Evolutionary conservation across 2,329 filamentous ascomycete genomes (phyloP).

Genomic region (Aspergillus ibericus): DNA sequence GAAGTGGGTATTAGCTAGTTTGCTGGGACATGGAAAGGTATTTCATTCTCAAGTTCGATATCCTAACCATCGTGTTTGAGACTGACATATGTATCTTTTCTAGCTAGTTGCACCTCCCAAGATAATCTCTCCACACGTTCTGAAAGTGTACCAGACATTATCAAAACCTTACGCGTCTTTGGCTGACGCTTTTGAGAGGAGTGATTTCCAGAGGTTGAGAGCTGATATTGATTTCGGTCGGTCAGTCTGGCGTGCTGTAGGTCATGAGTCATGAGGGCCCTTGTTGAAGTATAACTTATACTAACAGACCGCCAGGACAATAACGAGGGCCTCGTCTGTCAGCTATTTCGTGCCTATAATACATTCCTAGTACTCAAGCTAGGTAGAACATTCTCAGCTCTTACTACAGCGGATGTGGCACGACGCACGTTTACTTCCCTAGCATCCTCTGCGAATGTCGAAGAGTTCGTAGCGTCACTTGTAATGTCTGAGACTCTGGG

Average conservation of each 20-base stretch:
- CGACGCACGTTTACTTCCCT: conserved; percentile 33
- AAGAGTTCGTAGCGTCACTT: conserved; percentile 43
- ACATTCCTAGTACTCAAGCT: conserved; percentile 74
- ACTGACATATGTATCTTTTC: conserved; percentile 10
- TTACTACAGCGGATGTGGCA: conserved; percentile 54
- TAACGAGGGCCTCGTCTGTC: conserved; percentile 68
- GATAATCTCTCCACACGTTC: conserved; percentile 54
- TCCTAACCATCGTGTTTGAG: background rate
- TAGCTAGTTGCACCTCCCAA: conserved; percentile 55
- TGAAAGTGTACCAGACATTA: conserved; percentile 58
- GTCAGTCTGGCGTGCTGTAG: conserved; percentile 60
- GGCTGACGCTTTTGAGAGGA: conserved; percentile 65
- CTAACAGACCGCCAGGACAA: conserved; percentile 55
- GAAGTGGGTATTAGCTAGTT: conserved; percentile 78
- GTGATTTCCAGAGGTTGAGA: conserved; percentile 60
- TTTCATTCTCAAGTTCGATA: conserved; percentile 2
- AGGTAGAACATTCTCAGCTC: conserved; percentile 67
- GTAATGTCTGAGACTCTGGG: conserved; percentile 53
- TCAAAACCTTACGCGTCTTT: conserved; percentile 71
- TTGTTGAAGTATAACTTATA: background rate
- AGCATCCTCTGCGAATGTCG: conserved; percentile 27
- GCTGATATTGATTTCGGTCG: conserved; percentile 62
- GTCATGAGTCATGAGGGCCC: conserved; percentile 18
- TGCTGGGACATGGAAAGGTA: conserved; percentile 68
- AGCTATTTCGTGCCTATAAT: conserved; percentile 70